Conservation (phyloP, 169 alveolate genomes). For the Ichthyophthirius multifiliis region DNA sequence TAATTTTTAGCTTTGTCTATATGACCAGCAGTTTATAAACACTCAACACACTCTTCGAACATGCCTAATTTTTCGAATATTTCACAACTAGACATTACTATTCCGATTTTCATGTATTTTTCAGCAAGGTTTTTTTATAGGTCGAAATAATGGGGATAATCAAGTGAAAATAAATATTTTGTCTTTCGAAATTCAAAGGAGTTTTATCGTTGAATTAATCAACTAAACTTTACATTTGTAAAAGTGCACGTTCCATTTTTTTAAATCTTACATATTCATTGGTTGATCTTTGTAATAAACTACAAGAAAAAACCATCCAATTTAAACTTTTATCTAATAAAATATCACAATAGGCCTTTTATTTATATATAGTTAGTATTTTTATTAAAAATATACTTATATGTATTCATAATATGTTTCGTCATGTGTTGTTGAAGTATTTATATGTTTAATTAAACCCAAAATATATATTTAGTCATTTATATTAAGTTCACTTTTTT, state of each 20-base stretch:
- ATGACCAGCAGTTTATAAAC: slow-evolving; percentile 62
- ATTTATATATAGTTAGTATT: too few species aligned
- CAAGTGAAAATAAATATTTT: slow-evolving; percentile 42
- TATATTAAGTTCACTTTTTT: slow-evolving; percentile 44
- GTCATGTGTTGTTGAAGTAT: slow-evolving; percentile 69
- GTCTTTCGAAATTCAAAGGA: slow-evolving; percentile 59
- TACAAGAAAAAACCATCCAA: slow-evolving; percentile 71
- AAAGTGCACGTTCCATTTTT: slow-evolving; percentile 73
- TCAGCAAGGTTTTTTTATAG: slow-evolving; percentile 67
- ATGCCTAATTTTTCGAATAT: slow-evolving; percentile 61
- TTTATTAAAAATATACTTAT: background rate
- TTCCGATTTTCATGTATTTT: slow-evolving; percentile 72
- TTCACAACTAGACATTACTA: slow-evolving; percentile 66
- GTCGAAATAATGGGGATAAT: slow-evolving; percentile 62
- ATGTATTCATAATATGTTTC: slow-evolving; percentile 68
- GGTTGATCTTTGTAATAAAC: slow-evolving; percentile 63
- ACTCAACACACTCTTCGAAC: slow-evolving; percentile 75
- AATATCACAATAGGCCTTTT: slow-evolving; percentile 62
- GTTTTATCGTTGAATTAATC: slow-evolving; percentile 73
- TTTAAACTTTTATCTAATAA: slow-evolving; percentile 63
- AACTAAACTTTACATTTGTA: slow-evolving; percentile 68
- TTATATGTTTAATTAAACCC: slow-evolving; percentile 59
- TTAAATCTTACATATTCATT: slow-evolving; percentile 72
- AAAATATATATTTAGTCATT: slow-evolving; percentile 70
- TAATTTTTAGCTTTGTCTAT: slow-evolving; percentile 63